A percentile compares a stretch with the other conserved stretches of the same genome.
Evolutionary conservation across 306 rosid species (phyloP).

Genomic region (Cicer cuneatum): DNA sequence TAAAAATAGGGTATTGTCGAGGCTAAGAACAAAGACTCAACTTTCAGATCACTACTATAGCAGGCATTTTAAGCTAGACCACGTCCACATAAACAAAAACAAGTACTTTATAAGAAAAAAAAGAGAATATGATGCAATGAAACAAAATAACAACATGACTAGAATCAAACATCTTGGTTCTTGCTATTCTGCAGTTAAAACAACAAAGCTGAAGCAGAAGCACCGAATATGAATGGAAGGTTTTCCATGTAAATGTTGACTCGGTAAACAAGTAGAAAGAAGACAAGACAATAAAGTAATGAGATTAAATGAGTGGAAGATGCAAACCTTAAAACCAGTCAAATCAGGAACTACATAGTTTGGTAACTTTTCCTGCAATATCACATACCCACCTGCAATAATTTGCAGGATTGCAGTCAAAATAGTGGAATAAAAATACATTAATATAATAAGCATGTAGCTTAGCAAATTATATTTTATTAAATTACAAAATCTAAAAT

Average conservation of each 20-base stretch:
- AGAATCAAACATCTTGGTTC: conserved; percentile 18
- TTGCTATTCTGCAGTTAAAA: conserved; percentile 6
- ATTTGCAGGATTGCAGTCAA: conserved; percentile 31
- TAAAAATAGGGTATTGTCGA: background rate
- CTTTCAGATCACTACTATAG: conserved; percentile 7
- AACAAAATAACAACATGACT: conserved; percentile 10
- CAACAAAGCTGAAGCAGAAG: conserved; percentile 1
- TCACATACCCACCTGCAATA: conserved; percentile 66
- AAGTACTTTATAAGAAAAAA: background rate
- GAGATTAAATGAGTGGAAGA: conserved; percentile 24
- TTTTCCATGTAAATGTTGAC: conserved; percentile 11
- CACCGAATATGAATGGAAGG: background rate
- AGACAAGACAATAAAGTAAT: background rate
- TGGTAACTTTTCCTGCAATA: conserved; percentile 62
- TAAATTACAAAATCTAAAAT: conserved; percentile 1
- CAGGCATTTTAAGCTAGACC: conserved; percentile 7
- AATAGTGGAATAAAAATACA: background rate
- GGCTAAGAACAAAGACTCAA: background rate
- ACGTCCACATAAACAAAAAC: conserved; percentile 4
- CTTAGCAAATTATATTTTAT: conserved; percentile 12
- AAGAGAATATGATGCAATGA: background rate
- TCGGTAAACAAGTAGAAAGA: conserved; percentile 29
- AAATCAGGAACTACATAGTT: conserved; percentile 69
- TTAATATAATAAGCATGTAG: background rate
- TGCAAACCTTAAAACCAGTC: conserved; percentile 62